Conservation (phyloP, 495 filamentous ascomycete genomes). For the Massariosphaeria phaeospora region DNA sequence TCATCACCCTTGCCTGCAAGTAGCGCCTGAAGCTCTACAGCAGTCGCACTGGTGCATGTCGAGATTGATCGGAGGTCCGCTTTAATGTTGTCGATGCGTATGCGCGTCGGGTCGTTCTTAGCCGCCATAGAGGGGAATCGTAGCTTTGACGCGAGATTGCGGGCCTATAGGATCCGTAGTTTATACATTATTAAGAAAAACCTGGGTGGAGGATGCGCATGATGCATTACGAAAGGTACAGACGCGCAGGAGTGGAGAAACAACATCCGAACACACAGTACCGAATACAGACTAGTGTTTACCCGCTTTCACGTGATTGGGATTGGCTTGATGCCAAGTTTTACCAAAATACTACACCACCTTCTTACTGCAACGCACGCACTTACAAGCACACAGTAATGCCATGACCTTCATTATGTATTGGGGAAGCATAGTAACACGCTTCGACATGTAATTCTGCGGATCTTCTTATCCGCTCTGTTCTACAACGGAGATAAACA, state of each 20-base stretch:
- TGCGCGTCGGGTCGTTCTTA: conserved; percentile 17
- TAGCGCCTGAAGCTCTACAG: conserved; percentile 34
- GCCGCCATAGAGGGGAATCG: conserved; percentile 17
- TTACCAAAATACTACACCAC: too few relatives aligned
- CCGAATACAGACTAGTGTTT: background rate
- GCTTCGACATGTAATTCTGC: too few relatives aligned
- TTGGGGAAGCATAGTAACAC: too few relatives aligned
- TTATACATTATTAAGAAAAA: conserved; percentile 33
- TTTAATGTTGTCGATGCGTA: conserved; percentile 40
- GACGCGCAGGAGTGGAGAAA: background rate
- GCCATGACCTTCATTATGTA: too few relatives aligned
- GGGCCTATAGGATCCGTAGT: conserved; percentile 2
- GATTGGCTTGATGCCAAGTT: too few relatives aligned
- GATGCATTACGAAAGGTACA: background rate
- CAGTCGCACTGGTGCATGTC: conserved; percentile 48
- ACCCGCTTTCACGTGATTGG: too few relatives aligned
- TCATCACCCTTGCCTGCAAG: background rate
- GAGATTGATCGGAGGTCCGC: conserved; percentile 47
- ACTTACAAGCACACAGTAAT: too few relatives aligned
- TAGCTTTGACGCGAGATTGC: too few relatives aligned
- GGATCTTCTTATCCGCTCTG: too few relatives aligned
- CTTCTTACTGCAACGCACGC: too few relatives aligned
- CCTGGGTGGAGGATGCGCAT: background rate
- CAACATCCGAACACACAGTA: background rate
- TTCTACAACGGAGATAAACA: too few relatives aligned